Evolutionary conservation across 2,329 filamentous ascomycete genomes (phyloP).

Genomic region (Botrytis galanthina): DNA sequence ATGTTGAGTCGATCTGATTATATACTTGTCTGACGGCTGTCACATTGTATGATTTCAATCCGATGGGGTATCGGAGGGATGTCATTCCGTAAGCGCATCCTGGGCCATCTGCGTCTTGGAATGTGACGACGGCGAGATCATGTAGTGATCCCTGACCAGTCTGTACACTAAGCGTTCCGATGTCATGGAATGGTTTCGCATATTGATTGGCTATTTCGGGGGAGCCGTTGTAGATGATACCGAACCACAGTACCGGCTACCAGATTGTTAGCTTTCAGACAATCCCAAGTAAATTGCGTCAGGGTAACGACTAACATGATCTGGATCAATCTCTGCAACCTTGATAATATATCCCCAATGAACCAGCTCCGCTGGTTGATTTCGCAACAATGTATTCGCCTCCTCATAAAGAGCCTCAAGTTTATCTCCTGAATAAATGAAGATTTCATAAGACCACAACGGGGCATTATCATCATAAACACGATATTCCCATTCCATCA

Average conservation of each 20-base stretch:
- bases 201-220: slow-evolving; percentile 1
- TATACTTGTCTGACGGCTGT: neutral
- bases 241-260: slow-evolving; percentile 7
- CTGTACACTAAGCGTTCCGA: neutral
- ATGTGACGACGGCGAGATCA: slow-evolving; percentile 4
- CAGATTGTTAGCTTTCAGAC: neutral
- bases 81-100: slow-evolving; percentile 8
- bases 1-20: neutral
- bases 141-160: neutral
- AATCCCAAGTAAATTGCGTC: neutral
- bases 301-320: neutral
- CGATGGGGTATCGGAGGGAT: neutral
- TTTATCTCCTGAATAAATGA: slow-evolving; percentile 7
- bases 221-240: slow-evolving; percentile 4
- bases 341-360: slow-evolving; percentile 13
- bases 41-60: slow-evolving; percentile 9
- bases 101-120: neutral
- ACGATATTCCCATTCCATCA: slow-evolving; percentile 32
- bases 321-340: neutral
- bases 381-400: neutral
- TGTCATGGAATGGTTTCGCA: neutral
- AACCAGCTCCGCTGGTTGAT: slow-evolving; percentile 10
- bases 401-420: neutral
- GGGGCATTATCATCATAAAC: slow-evolving; percentile 7
- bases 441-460: slow-evolving; percentile 4